Base-by-base conservation (phyloP, 805 yeast genomes). In the Candida insectalens region DNA sequence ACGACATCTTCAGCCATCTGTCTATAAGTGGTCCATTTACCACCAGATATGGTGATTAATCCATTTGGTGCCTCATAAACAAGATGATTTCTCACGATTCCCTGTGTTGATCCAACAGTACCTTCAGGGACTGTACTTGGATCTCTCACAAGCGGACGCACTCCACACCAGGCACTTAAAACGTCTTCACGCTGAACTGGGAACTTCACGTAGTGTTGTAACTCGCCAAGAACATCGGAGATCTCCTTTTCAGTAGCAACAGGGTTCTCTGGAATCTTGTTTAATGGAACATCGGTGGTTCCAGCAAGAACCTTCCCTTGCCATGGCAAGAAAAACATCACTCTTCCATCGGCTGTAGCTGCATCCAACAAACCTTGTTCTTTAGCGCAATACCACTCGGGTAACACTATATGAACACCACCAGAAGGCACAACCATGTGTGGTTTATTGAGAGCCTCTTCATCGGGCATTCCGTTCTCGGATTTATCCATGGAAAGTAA, bases 21-120 rank as follows among this genome's bases (percentile, higher is more conserved):
- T 65, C 96, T 74, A 67, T 88, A 89, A 25, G 97, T 88, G 35
- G 97, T 88, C 97, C 97, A 88, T 64, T 88, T 88, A 57, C 97
- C 97, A 50, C 96, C 97, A 14, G 94, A 79, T 45, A 88, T 82
- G 26, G 97, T 88, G 26, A 88, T 67, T 46, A 88, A 70, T 18
- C 89, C 92, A 36, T 81, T 68, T 10, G 52, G 44, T 22, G 94
- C 72, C 20, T 74, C 67, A 49, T 80, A 71, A 35, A 88, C 69
- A 48, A 88, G 67, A 60, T 88, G 97, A 45, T 83, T 81, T 64
- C 97, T 79, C 29, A 88, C 97, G 44, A 88, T 67, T 34, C 87
- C 88, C 63, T 87, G 92, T 38, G 96, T 88, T 30, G 77, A 65
- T 20, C 59, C 57, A 21, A 41, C 53, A 6, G 19, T 29, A 16